These are phyloP conservation scores for Fusarium sp. DNA, from an alignment of 2,329 filamentous ascomycete genomes.

Conservation along the genomic window DNA sequence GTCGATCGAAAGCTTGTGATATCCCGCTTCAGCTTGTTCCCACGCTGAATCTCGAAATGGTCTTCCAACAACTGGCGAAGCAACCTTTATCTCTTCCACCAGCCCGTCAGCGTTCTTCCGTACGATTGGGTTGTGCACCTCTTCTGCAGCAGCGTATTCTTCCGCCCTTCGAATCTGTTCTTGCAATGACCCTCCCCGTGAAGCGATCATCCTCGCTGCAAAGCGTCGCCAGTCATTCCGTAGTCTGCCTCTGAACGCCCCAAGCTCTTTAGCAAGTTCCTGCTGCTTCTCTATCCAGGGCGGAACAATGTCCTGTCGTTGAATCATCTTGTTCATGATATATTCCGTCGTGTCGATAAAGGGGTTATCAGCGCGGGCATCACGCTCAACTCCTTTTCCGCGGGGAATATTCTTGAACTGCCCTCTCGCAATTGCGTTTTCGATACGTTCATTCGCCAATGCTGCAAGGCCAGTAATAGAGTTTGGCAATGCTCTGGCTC, in stretches of 20 bases:
- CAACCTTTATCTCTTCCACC: slow-evolving; percentile 46
- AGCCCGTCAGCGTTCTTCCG: slow-evolving; percentile 59
- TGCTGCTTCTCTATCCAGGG: slow-evolving; percentile 99
- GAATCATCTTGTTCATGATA: slow-evolving; percentile 98
- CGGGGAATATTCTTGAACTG: slow-evolving; percentile 88
- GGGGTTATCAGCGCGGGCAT: slow-evolving; percentile 84
- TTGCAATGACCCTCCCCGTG: slow-evolving; percentile 79
- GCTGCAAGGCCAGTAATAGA: slow-evolving; percentile 82
- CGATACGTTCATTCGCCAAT: slow-evolving; percentile 90
- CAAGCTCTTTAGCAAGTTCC: slow-evolving; percentile 78
- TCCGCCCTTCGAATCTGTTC: slow-evolving; percentile 79
- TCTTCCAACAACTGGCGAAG: slow-evolving; percentile 51
- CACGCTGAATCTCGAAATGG: slow-evolving; percentile 86
- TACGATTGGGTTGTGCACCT: slow-evolving; percentile 69
- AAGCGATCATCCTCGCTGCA: slow-evolving; percentile 81
- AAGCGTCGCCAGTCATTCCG: slow-evolving; percentile 87
- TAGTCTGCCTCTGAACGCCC: slow-evolving; percentile 78
- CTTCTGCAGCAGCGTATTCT: slow-evolving; percentile 81
- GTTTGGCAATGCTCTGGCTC: slow-evolving; percentile 78
- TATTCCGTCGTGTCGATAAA: slow-evolving; percentile 98
- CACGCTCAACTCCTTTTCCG: slow-evolving; percentile 83
- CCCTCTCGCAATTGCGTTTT: slow-evolving; percentile 91
- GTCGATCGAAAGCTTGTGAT: slow-evolving; percentile 80
- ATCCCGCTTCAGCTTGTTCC: slow-evolving; percentile 78
- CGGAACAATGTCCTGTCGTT: slow-evolving; percentile 93